Conservation (phyloP, 352 stramenopile genomes). For the Pythium periplocum region DNA sequence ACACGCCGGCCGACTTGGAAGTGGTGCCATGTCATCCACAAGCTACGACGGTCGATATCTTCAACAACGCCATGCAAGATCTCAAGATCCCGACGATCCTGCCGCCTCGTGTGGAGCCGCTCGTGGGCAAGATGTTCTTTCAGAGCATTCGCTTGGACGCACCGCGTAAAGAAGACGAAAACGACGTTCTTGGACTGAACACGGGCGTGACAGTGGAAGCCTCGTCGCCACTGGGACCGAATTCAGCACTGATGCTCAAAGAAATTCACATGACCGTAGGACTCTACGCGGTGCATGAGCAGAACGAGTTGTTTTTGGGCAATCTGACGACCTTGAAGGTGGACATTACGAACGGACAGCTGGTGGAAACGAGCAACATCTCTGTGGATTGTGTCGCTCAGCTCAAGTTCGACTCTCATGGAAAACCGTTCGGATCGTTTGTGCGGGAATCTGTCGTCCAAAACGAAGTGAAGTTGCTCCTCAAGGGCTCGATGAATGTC, state of each 20-base stretch:
- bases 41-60: conserved; percentile 62
- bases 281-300: conserved; percentile 23
- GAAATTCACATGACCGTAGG: conserved; percentile 58
- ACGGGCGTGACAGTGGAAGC: conserved; percentile 63
- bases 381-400: conserved; percentile 57
- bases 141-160: conserved; percentile 44
- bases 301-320: conserved; percentile 33
- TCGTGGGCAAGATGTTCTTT: conserved; percentile 67
- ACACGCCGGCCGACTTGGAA: conserved; percentile 39
- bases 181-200: conserved; percentile 36
- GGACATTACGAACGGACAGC: conserved; percentile 42
- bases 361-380: conserved; percentile 64
- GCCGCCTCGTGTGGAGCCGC: conserved; percentile 49
- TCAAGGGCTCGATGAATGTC: conserved; percentile 55
- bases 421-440: conserved; percentile 54
- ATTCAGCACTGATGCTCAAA: conserved; percentile 51
- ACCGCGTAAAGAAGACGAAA: conserved; percentile 34
- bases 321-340: conserved; percentile 45
- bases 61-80: conserved; percentile 67
- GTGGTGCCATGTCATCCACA: conserved; percentile 56
- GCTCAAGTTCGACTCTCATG: conserved; percentile 33
- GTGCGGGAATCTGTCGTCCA: conserved; percentile 59
- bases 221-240: conserved; percentile 52
- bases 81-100: conserved; percentile 56
- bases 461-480: conserved; percentile 33